Conservation (phyloP, 768 basidiomycete genomes). For the Lyophyllum decastes region DNA sequence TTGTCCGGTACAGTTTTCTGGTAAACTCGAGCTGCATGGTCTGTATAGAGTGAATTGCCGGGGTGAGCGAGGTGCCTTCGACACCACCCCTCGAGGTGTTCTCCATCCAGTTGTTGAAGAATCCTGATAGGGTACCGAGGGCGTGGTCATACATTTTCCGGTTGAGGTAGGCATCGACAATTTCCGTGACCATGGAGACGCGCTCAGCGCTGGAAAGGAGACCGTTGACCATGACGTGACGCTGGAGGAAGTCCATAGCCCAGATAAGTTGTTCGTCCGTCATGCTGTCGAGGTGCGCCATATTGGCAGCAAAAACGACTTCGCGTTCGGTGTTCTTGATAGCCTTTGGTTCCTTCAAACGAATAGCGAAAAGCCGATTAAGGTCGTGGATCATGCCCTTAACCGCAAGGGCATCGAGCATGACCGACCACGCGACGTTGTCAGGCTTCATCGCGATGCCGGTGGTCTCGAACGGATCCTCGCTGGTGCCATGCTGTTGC, state of each 20-base stretch:
- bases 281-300: conserved; percentile 22
- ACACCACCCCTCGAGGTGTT: neutral
- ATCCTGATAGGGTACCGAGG: conserved; percentile 14
- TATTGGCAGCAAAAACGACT: conserved; percentile 42
- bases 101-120: conserved; percentile 14
- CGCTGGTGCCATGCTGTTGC: conserved; percentile 29
- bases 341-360: conserved; percentile 34
- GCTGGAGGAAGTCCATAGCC: conserved; percentile 23
- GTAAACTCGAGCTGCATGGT: conserved; percentile 21
- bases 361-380: conserved; percentile 51
- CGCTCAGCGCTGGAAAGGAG: neutral
- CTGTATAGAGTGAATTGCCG: conserved; percentile 16
- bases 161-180: conserved; percentile 29
- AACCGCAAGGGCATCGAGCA: conserved; percentile 58
- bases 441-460: conserved; percentile 53
- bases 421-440: conserved; percentile 51
- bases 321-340: conserved; percentile 39
- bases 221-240: neutral
- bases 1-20: conserved; percentile 22
- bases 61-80: neutral
- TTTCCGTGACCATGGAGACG: conserved; percentile 17
- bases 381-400: conserved; percentile 52
- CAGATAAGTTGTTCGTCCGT: conserved; percentile 17
- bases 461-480: conserved; percentile 43
- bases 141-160: conserved; percentile 30